Evolutionary conservation across 1,284 basidiomycete species (phyloP).

Genomic region (Sparassis latifolia): DNA sequence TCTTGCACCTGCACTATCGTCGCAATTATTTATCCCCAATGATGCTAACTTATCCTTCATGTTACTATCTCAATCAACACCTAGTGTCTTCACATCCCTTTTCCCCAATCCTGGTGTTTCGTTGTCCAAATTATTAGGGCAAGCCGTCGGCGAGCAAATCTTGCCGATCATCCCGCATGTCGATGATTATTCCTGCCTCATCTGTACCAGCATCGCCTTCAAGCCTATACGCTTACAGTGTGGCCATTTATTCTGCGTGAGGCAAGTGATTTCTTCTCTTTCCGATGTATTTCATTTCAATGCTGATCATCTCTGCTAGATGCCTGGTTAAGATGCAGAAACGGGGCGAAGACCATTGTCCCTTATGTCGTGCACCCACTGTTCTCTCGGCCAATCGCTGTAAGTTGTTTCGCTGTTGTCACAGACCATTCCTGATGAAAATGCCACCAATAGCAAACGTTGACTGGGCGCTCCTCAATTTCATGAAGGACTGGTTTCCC

Average conservation of each 20-base stretch:
- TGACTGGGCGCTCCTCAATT: slow-evolving; percentile 76
- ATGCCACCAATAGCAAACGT: slow-evolving; percentile 55
- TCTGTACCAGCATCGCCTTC: slow-evolving; percentile 82
- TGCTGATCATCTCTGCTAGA: slow-evolving; percentile 21
- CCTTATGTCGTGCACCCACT: slow-evolving; percentile 77
- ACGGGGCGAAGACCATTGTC: slow-evolving; percentile 73
- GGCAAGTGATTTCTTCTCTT: slow-evolving; percentile 29
- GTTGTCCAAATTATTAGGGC: slow-evolving; percentile 76
- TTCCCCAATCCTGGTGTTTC: slow-evolving; percentile 31
- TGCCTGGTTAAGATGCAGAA: slow-evolving; percentile 96
- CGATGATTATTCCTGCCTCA: slow-evolving; percentile 73
- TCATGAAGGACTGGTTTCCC: slow-evolving; percentile 93
- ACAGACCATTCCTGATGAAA: neutral
- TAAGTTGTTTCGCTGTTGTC: slow-evolving; percentile 32
- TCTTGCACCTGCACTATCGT: slow-evolving; percentile 29
- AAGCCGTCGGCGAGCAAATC: slow-evolving; percentile 80
- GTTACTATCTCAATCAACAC: slow-evolving; percentile 5
- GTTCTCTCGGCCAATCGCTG: slow-evolving; percentile 73
- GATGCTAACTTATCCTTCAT: neutral
- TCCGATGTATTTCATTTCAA: neutral
- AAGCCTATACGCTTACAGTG: slow-evolving; percentile 84
- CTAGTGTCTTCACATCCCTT: slow-evolving; percentile 8
- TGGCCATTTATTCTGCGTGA: slow-evolving; percentile 87
- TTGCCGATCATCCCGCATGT: slow-evolving; percentile 81
- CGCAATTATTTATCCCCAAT: slow-evolving; percentile 16